A percentile compares a stretch with the other conserved stretches of the same genome.
phyloP scores from a whole-genome alignment of 1,139 yeast species.

The Taphrina pruni region DNA sequence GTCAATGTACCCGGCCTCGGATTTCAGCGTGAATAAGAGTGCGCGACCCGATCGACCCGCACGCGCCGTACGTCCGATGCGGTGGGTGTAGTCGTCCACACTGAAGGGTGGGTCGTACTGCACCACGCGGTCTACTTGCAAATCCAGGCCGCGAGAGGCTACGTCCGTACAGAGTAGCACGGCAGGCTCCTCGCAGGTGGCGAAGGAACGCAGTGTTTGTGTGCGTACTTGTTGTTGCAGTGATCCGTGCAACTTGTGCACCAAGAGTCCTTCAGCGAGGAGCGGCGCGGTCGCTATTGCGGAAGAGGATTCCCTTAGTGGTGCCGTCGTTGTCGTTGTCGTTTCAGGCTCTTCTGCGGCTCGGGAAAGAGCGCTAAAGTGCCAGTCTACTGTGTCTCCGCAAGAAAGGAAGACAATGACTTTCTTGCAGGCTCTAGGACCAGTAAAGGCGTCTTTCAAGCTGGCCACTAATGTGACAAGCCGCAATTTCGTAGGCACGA shows the following conservation, averaged over 20 bases:
- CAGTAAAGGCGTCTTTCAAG: constrained; percentile 52
- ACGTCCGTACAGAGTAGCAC: constrained; percentile 87
- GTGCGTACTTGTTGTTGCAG: constrained; percentile 82
- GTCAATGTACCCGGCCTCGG: constrained; percentile 79
- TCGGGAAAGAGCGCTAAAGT: constrained; percentile 70
- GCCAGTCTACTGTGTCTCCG: constrained; percentile 93
- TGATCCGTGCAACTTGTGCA: constrained; percentile 90
- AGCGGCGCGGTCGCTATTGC: constrained; percentile 53
- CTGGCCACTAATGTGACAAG: constrained; percentile 77
- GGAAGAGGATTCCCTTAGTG: constrained; percentile 49
- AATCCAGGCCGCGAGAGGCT: constrained; percentile 92
- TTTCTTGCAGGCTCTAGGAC: constrained; percentile 53
- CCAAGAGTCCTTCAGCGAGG: constrained; percentile 58
- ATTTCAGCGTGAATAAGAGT: constrained; percentile 79
- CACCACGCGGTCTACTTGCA: constrained; percentile 74
- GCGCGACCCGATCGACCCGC: constrained; percentile 82
- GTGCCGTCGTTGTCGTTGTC: constrained; percentile 48
- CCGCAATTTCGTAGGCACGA: constrained; percentile 90
- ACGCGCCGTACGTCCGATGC: constrained; percentile 97
- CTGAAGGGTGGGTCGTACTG: constrained; percentile 92
- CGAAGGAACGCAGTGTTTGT: constrained; percentile 70
- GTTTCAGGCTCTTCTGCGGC: constrained; percentile 50
- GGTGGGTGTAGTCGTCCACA: constrained; percentile 87
- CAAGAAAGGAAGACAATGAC: constrained; percentile 90
- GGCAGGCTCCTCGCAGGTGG: constrained; percentile 56